These are phyloP conservation scores for Grifola frondosa DNA, from an alignment of 1,284 basidiomycete species.

Conservation along the genomic window DNA sequence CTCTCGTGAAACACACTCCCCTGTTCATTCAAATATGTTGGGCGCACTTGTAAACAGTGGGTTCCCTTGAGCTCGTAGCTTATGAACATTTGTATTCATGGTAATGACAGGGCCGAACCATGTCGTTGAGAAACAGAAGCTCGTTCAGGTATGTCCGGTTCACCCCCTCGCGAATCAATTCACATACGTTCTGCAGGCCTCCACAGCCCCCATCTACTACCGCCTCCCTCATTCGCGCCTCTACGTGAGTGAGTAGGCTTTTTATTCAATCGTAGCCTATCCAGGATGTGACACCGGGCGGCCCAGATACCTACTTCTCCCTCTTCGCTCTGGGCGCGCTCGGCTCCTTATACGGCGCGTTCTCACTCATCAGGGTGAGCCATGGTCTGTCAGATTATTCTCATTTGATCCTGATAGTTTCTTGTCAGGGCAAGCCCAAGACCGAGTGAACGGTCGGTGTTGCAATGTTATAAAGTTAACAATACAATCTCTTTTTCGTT, in stretches of 20 bases:
- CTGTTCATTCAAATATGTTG: conserved; percentile 44
- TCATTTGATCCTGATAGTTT: neutral
- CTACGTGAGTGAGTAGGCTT: conserved; percentile 42
- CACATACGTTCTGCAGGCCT: conserved; percentile 28
- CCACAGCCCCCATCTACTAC: conserved; percentile 44
- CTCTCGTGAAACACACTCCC: conserved; percentile 9
- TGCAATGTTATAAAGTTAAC: too few species aligned
- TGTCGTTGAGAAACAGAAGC: conserved; percentile 62
- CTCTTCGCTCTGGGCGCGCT: conserved; percentile 54
- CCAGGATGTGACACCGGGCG: conserved; percentile 6
- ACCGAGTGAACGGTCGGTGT: conserved; percentile 21
- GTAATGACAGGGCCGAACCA: conserved; percentile 55
- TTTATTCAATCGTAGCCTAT: neutral
- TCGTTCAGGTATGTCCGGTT: conserved; percentile 53
- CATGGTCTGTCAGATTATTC: neutral
- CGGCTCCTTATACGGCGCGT: conserved; percentile 50
- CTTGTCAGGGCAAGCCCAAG: conserved; percentile 30
- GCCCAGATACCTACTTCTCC: conserved; percentile 52
- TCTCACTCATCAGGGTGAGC: conserved; percentile 53
- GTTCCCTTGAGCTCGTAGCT: conserved; percentile 10
- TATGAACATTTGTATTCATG: conserved; percentile 1
- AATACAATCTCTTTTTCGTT: conserved; percentile 16
- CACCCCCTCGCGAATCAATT: neutral
- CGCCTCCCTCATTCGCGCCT: conserved; percentile 46
- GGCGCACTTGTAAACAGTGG: conserved; percentile 52